Percentiles rank a stretch among this genome's conserved stretches.
Conservation (phyloP, 345 rosid genomes). For the Eucalyptus curtisii region DNA sequence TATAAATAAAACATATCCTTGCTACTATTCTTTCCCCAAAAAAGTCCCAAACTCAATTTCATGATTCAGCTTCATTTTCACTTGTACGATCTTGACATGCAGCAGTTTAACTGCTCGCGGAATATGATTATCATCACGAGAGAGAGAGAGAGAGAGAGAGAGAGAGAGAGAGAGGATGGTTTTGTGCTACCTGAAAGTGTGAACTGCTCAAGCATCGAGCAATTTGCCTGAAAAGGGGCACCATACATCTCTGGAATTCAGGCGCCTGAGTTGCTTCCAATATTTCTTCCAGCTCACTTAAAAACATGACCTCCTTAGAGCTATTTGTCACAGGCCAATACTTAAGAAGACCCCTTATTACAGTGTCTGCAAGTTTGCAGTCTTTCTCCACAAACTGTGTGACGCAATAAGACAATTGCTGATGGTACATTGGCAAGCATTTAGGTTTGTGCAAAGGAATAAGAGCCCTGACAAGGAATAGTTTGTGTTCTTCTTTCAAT, state of each 20-base stretch:
- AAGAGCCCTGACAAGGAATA: constrained; percentile 58
- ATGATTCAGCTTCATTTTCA: neutral
- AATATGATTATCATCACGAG: neutral
- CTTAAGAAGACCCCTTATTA: constrained; percentile 68
- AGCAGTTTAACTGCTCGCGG: neutral
- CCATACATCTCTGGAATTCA: constrained; percentile 83
- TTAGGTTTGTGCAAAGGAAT: constrained; percentile 86
- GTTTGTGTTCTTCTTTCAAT: constrained; percentile 88
- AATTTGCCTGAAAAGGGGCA: constrained; percentile 63
- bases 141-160: neutral
- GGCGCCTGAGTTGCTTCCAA: constrained; percentile 69
- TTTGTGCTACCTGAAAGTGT: constrained; percentile 69
- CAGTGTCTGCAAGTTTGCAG: constrained; percentile 70
- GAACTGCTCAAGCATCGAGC: constrained; percentile 67
- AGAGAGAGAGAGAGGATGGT: neutral
- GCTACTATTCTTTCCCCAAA: neutral
- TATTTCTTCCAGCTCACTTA: constrained; percentile 80
- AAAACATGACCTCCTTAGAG: constrained; percentile 92
- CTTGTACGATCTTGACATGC: neutral
- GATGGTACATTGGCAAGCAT: constrained; percentile 76
- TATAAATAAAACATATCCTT: neutral
- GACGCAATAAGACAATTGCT: constrained; percentile 74
- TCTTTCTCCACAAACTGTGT: constrained; percentile 91
- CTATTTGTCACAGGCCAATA: constrained; percentile 92
- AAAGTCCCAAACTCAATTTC: neutral